Conservation (phyloP, 2,329 filamentous ascomycete species). For the Thermoascus crustaceus region DNA sequence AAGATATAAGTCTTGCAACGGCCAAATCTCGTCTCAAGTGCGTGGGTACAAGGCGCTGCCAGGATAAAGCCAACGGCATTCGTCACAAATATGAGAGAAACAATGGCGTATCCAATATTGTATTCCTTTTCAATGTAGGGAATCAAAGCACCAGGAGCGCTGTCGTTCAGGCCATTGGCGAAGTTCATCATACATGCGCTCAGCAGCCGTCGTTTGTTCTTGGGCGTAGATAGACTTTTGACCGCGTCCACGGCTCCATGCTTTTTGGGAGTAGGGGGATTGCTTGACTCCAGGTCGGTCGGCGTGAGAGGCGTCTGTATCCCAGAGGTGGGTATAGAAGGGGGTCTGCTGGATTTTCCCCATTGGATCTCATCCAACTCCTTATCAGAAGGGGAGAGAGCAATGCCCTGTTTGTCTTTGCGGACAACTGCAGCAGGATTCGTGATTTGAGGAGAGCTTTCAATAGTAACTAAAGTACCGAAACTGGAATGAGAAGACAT, state of each 20-base stretch:
- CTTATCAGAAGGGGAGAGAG: conserved; percentile 14
- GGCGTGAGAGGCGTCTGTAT: conserved; percentile 12
- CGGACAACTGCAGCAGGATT: conserved; percentile 31
- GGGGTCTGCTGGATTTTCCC: neutral
- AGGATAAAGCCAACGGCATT: conserved; percentile 69
- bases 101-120: conserved; percentile 64
- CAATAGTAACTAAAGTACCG: conserved; percentile 36
- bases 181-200: conserved; percentile 59
- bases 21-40: conserved; percentile 54
- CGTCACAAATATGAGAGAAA: conserved; percentile 74
- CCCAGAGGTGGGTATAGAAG: conserved; percentile 3
- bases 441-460: conserved; percentile 25
- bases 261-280: conserved; percentile 12
- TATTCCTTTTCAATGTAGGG: conserved; percentile 74
- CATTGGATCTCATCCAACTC: conserved; percentile 15
- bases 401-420: conserved; percentile 18
- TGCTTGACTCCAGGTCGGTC: conserved; percentile 19
- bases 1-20: conserved; percentile 54
- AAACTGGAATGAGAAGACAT: conserved; percentile 29
- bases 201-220: conserved; percentile 63
- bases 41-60: conserved; percentile 62
- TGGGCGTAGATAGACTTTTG: conserved; percentile 32
- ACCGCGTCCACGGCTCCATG: conserved; percentile 16
- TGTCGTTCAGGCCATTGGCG: conserved; percentile 64
- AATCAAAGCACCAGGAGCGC: conserved; percentile 67